Percentiles rank a stretch among this genome's conserved stretches.
phyloP scores from a whole-genome alignment of 2,329 filamentous ascomycete species.

The Fusarium sambucinum region DNA sequence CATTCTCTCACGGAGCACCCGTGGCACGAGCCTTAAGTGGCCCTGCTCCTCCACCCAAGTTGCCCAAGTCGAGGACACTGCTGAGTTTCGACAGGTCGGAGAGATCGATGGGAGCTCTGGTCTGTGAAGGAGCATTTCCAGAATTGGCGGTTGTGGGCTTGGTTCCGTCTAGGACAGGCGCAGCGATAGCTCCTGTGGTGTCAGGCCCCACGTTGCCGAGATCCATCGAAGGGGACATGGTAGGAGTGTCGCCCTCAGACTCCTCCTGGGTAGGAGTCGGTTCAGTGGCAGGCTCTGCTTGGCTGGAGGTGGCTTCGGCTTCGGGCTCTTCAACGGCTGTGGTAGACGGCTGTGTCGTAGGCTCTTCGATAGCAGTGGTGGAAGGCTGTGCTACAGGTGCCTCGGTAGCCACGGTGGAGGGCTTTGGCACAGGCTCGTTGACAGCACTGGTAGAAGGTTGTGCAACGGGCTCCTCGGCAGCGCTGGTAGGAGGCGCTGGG shows the following conservation, averaged over 20 bases:
- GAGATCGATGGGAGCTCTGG: constrained; percentile 51
- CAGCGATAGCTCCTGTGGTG: constrained; percentile 20
- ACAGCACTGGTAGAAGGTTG: background rate
- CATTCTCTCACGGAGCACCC: constrained; percentile 12
- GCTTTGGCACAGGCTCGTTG: background rate
- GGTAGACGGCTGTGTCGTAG: background rate
- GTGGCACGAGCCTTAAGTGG: constrained; percentile 38
- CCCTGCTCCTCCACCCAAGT: constrained; percentile 47
- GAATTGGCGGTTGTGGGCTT: constrained; percentile 35
- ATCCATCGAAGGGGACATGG: constrained; percentile 35
- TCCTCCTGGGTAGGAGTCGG: constrained; percentile 13
- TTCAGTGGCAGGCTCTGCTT: constrained; percentile 6
- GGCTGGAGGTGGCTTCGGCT: background rate
- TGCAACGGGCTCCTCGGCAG: background rate
- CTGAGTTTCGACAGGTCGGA: constrained; percentile 56
- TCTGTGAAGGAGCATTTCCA: constrained; percentile 31
- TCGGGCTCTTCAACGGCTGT: background rate
- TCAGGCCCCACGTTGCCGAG: constrained; percentile 42
- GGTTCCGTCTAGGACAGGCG: constrained; percentile 28
- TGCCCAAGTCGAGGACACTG: constrained; percentile 60
- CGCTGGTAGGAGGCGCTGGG: constrained; percentile 2
- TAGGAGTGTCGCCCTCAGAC: constrained; percentile 4
- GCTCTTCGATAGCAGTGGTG: background rate
- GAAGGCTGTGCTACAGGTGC: background rate
- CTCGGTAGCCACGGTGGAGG: background rate